Base-by-base conservation (phyloP, 257 asterid species). In the Fraxinus pennsylvanica region DNA sequence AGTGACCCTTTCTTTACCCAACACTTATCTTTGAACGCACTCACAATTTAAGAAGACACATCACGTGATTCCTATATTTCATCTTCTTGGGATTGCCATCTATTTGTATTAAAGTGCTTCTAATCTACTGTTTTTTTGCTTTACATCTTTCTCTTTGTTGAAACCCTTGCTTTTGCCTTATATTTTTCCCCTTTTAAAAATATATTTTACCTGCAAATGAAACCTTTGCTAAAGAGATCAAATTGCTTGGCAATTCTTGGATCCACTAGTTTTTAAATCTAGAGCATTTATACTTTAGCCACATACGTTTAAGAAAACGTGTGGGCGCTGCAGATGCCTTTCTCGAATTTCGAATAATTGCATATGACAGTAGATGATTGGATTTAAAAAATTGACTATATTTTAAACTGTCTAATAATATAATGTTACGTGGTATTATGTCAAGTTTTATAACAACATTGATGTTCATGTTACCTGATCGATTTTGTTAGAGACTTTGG, bases 31-130 rank as follows among this genome's bases (percentile, higher is more conserved):
- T 86, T 77, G 81, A 76, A 76, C 71, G 75, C 77, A 74, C 77
- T 69, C 82, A 66, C 36, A 47, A 74, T 19, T 50, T 57, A 50
- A 75, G 32, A 70, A 75, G 79, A 59, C 68, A 79, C 75, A 30
- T 35, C 91, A 87, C 85, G 89, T 87, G 89, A 82, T 77, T 75
- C 68, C 33, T 10, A 76, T 45, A 79, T 45, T 13, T 4, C 73
- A 69, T 69, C 76, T 77, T 80, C 83, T 87, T 78, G 88, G 91
- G 91, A 88, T 88, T 80, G 88, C 71, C 80, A 10, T 43, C 52
- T 43, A 43, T 43, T 43, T 43, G 52, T 43, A 43, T 43, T 76
- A 63, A 78, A 80, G 77, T 32, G 79, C 27, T 63, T 67, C 25
- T 10, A 78, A 47, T 65, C 81, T 69, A n/a, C 68, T 52, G 6